Base-by-base conservation (phyloP, 1,284 basidiomycete species). In the Acaromyces ingoldii region DNA sequence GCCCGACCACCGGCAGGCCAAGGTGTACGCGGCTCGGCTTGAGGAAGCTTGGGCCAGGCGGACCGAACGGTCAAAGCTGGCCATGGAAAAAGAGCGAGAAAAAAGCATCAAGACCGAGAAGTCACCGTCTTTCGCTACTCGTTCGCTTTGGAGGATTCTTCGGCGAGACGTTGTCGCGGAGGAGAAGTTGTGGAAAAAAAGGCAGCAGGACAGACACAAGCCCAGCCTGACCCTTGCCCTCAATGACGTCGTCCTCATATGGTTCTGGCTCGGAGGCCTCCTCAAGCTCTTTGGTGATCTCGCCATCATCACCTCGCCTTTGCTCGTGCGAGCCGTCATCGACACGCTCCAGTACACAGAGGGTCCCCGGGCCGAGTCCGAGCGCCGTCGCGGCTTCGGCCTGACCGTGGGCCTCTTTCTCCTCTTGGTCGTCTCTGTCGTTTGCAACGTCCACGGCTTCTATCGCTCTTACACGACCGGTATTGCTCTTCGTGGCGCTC, bases 291-390 rank as follows among this genome's bases (percentile, higher is more conserved):
- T 58, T 5, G 57, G 42, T 3, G 47, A 49, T 15, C 51, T 48
- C 6, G 42, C 47, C 24, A 44, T 52, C 41, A 63, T 62, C 40
- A 63, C 62, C 7, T 54, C 51, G n/a, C 62, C 62, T 15, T 55
- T 63, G 22, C 26, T 63, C n/a, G 42, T 62, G 17, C 53, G 60
- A 29, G 83, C 83, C 10, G 81, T 92, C 70, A 88, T 92, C 72
- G 82, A 79, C 31, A 51, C 49, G 0, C 92, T 91, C 75, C n/a
- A n/a, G n/a, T n/a, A n/a, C n/a, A n/a, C n/a, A n/a, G n/a, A n/a
- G n/a, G 83, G 83, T 1, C 80, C 82, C 0, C 70, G 82, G 13
- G 88, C 86, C 0, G 87, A 87, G 63, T 26, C 29, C n/a, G 19
- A n/a, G 0, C 25, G 36, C 7, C 15, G 40, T 15, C 21, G 77